Conservation (phyloP, 2,329 filamentous ascomycete species). For the Curvularia sp. region DNA sequence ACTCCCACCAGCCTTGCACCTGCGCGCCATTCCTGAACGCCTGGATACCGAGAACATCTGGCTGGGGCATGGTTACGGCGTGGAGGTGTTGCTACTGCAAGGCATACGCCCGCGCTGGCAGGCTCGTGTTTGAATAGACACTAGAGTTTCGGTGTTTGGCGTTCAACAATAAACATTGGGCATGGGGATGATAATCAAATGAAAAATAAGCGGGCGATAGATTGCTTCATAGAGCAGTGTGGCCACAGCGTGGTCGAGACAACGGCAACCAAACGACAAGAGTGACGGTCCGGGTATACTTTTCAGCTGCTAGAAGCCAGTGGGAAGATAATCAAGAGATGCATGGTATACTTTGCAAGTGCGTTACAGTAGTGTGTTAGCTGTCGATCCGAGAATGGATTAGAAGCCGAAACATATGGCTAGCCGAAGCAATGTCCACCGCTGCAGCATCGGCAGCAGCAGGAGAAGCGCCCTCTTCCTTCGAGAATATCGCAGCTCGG, state of each 20-base stretch:
- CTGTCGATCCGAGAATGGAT: conserved; percentile 32
- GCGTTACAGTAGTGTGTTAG: conserved; percentile 37
- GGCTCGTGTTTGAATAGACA: background rate
- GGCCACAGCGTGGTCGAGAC: conserved; percentile 13
- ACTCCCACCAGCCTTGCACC: conserved; percentile 46
- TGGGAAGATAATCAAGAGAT: conserved; percentile 24
- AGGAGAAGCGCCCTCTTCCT: conserved; percentile 29
- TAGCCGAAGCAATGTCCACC: conserved; percentile 27
- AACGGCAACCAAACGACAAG: conserved; percentile 12
- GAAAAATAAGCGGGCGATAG: conserved; percentile 2
- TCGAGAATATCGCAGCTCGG: conserved; percentile 35
- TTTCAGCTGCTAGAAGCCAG: conserved; percentile 28
- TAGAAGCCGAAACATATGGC: conserved; percentile 26
- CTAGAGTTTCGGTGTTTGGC: background rate
- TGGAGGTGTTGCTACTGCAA: background rate
- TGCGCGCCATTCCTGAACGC: conserved; percentile 38
- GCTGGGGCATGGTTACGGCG: conserved; percentile 12
- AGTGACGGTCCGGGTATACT: conserved; percentile 11
- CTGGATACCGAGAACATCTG: conserved; percentile 39
- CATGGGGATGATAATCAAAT: conserved; percentile 8
- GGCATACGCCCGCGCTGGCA: background rate
- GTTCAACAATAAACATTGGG: background rate
- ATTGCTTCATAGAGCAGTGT: conserved; percentile 31
- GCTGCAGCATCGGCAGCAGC: conserved; percentile 20
- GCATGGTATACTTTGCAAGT: conserved; percentile 26